Evolutionary conservation across 352 stramenopile genomes (phyloP).

Genomic region (Elongisporangium anandrum): DNA sequence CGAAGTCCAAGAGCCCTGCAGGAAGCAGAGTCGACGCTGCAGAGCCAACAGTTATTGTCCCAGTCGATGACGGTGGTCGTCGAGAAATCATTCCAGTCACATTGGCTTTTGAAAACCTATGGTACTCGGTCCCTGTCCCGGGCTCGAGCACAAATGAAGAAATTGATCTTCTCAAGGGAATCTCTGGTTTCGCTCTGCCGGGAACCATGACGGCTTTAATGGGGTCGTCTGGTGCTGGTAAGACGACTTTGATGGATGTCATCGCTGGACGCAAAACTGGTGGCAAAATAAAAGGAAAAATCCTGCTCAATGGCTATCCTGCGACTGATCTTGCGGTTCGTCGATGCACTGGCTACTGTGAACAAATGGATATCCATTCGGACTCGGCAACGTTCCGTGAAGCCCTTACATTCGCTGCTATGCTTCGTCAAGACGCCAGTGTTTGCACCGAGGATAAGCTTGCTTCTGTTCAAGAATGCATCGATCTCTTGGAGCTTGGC

Average conservation of each 20-base stretch:
- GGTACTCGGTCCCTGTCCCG: conserved; percentile 50
- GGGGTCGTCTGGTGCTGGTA: conserved; percentile 76
- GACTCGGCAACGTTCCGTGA: conserved; percentile 87
- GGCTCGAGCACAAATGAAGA: conserved; percentile 30
- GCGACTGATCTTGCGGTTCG: conserved; percentile 46
- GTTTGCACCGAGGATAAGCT: conserved; percentile 29
- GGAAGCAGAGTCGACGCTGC: not conserved
- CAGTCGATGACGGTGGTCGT: not conserved
- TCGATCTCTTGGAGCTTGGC: conserved; percentile 41
- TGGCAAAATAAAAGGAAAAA: conserved; percentile 67
- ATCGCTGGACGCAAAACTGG: conserved; percentile 90
- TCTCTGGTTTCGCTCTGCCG: conserved; percentile 58
- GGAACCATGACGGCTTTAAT: conserved; percentile 72
- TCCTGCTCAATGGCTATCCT: conserved; percentile 49
- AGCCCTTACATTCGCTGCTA: conserved; percentile 87
- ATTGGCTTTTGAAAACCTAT: conserved; percentile 48
- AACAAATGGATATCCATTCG: conserved; percentile 90
- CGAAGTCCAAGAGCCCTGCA: not conserved
- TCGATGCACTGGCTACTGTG: conserved; percentile 49
- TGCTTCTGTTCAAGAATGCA: conserved; percentile 42
- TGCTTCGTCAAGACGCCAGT: conserved; percentile 49
- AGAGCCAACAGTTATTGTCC: not conserved
- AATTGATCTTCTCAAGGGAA: conserved; percentile 78
- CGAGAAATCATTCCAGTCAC: conserved; percentile 26
- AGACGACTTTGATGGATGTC: conserved; percentile 94